Conservation (phyloP, 768 basidiomycete species). For the Dictyophora rubrovolvata region DNA sequence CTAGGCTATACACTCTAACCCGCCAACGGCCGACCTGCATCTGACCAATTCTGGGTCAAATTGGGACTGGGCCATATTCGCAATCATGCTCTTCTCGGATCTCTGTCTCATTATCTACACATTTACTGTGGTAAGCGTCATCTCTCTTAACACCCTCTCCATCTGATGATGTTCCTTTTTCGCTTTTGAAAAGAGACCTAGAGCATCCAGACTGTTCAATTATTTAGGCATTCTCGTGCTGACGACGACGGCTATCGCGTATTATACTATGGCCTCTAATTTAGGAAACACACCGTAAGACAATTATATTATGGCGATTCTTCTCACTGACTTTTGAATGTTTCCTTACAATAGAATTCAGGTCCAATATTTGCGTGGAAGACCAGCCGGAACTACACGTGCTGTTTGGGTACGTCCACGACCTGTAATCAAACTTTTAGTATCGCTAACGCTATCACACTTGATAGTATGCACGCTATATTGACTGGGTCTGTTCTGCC, state of each 20-base stretch:
- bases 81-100: constrained; percentile 36
- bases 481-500: constrained; percentile 29
- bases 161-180: not conserved
- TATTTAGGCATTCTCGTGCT: constrained; percentile 38
- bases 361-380: constrained; percentile 28
- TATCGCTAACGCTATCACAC: not conserved
- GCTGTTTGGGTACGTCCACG: constrained; percentile 32
- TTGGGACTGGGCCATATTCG: constrained; percentile 48
- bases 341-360: constrained; percentile 15
- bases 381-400: constrained; percentile 18
- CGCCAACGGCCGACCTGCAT: constrained; percentile 26
- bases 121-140: constrained; percentile 21
- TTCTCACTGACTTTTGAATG: not conserved
- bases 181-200: constrained; percentile 20
- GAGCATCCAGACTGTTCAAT: constrained; percentile 38
- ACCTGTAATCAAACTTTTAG: not conserved
- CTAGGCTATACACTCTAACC: constrained; percentile 17
- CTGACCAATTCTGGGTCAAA: constrained; percentile 37
- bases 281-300: constrained; percentile 33
- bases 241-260: constrained; percentile 33
- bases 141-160: not conserved
- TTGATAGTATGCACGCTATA: constrained; percentile 41
- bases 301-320: not conserved
- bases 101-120: constrained; percentile 28
- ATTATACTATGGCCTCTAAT: constrained; percentile 48